Percentiles rank a stretch among this genome's conserved stretches.
Evolutionary conservation across 192 early-diverging fungal genomes (phyloP).

Genomic region (Coemansia sp.): DNA sequence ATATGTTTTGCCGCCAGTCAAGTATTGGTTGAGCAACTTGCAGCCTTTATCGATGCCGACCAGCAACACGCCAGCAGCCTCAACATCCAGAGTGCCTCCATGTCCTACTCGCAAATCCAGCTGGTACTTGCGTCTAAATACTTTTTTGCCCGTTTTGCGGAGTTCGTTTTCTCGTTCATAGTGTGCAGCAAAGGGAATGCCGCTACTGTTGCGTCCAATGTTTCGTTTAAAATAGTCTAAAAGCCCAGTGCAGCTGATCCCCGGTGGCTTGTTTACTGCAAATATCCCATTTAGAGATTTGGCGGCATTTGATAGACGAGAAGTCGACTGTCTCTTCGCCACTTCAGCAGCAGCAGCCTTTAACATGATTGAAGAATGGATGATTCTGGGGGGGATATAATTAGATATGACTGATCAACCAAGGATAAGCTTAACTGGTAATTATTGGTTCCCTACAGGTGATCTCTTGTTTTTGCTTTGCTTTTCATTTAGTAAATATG

Average conservation of each 20-base stretch:
- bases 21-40: slow-evolving; percentile 51
- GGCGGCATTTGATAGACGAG: slow-evolving; percentile 2
- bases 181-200: slow-evolving; percentile 35
- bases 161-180: slow-evolving; percentile 31
- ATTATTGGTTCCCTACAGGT: background rate
- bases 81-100: slow-evolving; percentile 47
- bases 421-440: no score
- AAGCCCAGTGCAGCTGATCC: slow-evolving; percentile 46
- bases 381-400: no score
- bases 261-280: slow-evolving; percentile 49
- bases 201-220: slow-evolving; percentile 6
- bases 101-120: slow-evolving; percentile 31
- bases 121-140: slow-evolving; percentile 1
- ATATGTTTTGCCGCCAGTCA: slow-evolving; percentile 57
- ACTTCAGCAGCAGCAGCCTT: slow-evolving; percentile 16
- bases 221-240: slow-evolving; percentile 50
- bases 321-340: background rate
- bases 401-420: no score
- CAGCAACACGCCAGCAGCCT: slow-evolving; percentile 46
- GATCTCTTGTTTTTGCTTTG: no score
- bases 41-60: slow-evolving; percentile 58
- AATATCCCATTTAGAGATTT: slow-evolving; percentile 26
- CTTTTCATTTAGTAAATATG: background rate
- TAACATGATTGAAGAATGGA: slow-evolving; percentile 3
- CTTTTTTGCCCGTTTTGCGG: slow-evolving; percentile 17